Evolutionary conservation across 805 yeast genomes (phyloP), one percentile per base, ranked within the genome.

Genomic region (Suhomyces faveliae): DNA sequence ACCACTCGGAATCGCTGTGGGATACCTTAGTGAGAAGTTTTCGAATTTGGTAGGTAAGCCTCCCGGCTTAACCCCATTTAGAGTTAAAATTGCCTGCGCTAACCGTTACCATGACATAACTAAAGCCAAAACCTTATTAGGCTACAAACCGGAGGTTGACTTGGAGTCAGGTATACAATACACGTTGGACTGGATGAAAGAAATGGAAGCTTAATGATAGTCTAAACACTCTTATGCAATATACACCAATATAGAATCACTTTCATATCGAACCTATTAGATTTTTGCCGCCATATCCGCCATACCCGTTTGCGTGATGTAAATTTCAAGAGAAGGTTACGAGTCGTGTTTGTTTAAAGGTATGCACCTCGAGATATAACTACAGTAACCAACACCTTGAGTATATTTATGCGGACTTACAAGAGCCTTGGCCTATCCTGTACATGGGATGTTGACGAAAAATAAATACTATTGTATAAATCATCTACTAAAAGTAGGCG

Each of bases 21-120:
- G 97, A 12, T 87, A 88, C 60, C 65, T 89, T 35, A 81, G 96
- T n/a, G 87, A 86, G 57, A 79, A 81, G 59, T 79, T 84, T 51
- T 80, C 94, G 9, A 82, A 80, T 46, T 54, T 91, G 6, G 60
- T 80, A 3, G 88, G 92, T 1, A 89, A 87, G 65, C 96, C 89
- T 61, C 88, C 97, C 2, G 95, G 95, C n/a, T 75, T 94, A 52
- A 90, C 98, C 1, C 96, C 98, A 1, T 94, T 92, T 71, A 82
- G 98, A 68, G 99, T 90, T 19, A 86, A 82, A 53, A 83, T 92
- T 46, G 91, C 91, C 10, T 89, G 97, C 68, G 98, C 98, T 17
- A 81, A 80, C 52, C 85, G 99, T 67, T 94, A 94, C 67, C 97
- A 92, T 66, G 89, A 91, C 62, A 90, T 94, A 52, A 59, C 87